Conservation (phyloP, 306 rosid species). For the Malus sieversii region DNA sequence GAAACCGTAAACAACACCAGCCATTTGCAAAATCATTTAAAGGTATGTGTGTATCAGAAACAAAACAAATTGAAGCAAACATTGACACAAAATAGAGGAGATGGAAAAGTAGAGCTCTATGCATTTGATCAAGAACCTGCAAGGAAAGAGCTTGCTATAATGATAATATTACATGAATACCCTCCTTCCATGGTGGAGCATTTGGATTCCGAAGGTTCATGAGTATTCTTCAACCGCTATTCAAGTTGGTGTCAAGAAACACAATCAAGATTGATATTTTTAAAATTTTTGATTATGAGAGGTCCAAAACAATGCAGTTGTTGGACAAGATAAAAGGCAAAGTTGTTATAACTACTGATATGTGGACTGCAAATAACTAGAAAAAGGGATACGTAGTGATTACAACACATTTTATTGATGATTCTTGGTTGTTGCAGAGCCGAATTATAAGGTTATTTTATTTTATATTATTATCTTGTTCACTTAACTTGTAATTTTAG, state of each 20-base stretch:
- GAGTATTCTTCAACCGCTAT: background rate
- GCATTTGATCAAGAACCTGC: no score
- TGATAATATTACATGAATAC: background rate
- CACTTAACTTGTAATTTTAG: background rate
- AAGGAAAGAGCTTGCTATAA: no score
- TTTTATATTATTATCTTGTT: no score
- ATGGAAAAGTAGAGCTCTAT: no score
- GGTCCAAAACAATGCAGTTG: background rate
- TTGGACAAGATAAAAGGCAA: background rate
- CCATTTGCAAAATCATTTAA: no score
- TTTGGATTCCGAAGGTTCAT: background rate
- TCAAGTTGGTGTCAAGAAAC: background rate
- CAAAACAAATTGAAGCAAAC: no score
- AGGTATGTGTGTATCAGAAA: no score
- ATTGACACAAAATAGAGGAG: no score
- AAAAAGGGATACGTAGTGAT: background rate
- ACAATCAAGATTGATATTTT: background rate
- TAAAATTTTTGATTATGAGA: background rate
- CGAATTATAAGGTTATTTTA: no score
- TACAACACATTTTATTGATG: no score
- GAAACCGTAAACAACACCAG: no score
- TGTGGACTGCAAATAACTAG: background rate
- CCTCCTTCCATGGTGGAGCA: background rate
- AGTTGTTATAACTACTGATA: background rate
- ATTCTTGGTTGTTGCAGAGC: no score